Evolutionary conservation across 164 flowering plant species (phyloP).

Genomic region (Echeveria elegans): DNA sequence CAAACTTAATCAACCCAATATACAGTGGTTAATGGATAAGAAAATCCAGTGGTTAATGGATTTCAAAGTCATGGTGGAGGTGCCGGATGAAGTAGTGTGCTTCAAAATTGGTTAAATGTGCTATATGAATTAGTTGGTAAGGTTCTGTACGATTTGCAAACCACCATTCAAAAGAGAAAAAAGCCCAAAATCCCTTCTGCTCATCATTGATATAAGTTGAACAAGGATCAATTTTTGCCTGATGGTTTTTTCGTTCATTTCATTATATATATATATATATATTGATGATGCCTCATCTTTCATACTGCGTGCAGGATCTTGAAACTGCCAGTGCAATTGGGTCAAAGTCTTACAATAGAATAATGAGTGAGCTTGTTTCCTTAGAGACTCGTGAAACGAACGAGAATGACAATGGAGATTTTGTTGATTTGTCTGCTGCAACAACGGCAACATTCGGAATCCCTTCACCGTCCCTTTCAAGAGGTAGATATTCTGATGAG

Average conservation of each 20-base stretch:
- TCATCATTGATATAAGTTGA: no score
- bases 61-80: no score
- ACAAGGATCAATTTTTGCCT: neutral
- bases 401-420: conserved; percentile 40
- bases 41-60: no score
- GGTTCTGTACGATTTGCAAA: no score
- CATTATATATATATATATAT: neutral
- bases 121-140: no score
- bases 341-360: conserved; percentile 80
- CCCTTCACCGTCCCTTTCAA: conserved; percentile 85
- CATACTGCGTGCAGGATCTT: conserved; percentile 41
- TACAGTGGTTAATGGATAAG: no score
- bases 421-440: conserved; percentile 94
- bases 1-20: neutral
- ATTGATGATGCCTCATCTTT: neutral
- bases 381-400: conserved; percentile 47
- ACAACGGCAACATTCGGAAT: conserved; percentile 92
- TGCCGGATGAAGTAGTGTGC: no score
- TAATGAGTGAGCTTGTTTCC: conserved; percentile 77
- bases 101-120: no score
- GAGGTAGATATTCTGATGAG: conserved; percentile 62
- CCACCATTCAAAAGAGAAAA: no score
- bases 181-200: no score
- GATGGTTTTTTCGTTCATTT: neutral
- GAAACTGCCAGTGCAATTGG: conserved; percentile 77